Base-by-base conservation (phyloP, 352 stramenopile genomes). In the Globisporangium orthogonon region DNA sequence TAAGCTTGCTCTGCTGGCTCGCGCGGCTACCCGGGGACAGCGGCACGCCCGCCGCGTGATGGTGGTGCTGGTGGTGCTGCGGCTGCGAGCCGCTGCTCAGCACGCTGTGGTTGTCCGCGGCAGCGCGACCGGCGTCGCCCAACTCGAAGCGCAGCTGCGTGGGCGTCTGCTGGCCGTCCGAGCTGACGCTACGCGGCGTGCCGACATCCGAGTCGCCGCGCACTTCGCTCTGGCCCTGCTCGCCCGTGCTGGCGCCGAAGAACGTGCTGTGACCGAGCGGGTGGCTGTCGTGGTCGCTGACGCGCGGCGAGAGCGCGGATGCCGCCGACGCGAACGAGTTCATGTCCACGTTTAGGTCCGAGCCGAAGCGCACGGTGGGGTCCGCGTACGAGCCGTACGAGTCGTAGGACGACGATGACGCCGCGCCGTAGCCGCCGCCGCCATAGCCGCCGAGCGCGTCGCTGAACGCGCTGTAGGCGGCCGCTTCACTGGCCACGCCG, bases 1-100 rank as follows among this genome's bases (percentile, higher is more conserved):
- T 60, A 46, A 69, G 49, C 33, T 59, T 61, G 40, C 60, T 69
- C 35, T 61, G 47, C 31, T 61, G 52, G 40, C 59, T 65, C 33
- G 39, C 37, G 23, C 57, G 57, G 23, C 57, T 62, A 4, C 57
- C 50, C 13, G 57, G 57, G 4, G 57, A 63, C n/a, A 63, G 43
- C 15, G 57, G 57, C 29, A 63, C 57, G 7, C 29, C 29, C 13
- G 9, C 31, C 1, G 30, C 35, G 37, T 56, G 40, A 13, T 62
- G 56, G 30, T 37, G 23, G 23, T 23, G 33, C 6, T 37, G 33
- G 33, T 37, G 33, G 4, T 37, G 33, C 6, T 62, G 45, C 33
- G 51, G 40, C 15, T 40, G 37, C 29, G 29, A 41, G 28, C 15
- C 30, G 10, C 4, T 50, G 14, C 47, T 61, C 33, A 48, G 14